These are phyloP conservation scores for Candida ficus DNA, from an alignment of 805 yeast species.

Conservation along the genomic window DNA sequence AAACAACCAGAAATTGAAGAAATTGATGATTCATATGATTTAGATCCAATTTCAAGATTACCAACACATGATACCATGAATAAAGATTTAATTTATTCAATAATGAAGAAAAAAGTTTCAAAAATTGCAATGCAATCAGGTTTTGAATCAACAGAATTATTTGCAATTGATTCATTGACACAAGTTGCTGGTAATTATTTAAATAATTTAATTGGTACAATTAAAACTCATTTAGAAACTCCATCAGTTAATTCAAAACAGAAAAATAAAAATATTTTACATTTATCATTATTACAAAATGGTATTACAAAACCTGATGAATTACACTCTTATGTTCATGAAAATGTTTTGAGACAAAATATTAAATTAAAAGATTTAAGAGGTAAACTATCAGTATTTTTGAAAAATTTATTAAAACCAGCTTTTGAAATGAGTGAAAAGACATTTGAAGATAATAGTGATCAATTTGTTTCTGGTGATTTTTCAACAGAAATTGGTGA, in stretches of 20 bases:
- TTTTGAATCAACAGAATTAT: slow-evolving; percentile 75
- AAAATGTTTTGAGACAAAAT: slow-evolving; percentile 64
- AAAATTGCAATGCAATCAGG: slow-evolving; percentile 89
- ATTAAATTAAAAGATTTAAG: slow-evolving; percentile 66
- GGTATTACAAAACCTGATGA: slow-evolving; percentile 80
- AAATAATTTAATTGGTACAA: slow-evolving; percentile 63
- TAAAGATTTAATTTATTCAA: slow-evolving; percentile 56
- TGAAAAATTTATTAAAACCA: slow-evolving; percentile 82
- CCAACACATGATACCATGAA: slow-evolving; percentile 60
- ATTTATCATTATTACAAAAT: slow-evolving; percentile 70
- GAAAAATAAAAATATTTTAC: slow-evolving; percentile 43
- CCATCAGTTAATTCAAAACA: slow-evolving; percentile 30
- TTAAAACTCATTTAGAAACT: slow-evolving; percentile 69
- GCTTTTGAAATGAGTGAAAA: slow-evolving; percentile 65
- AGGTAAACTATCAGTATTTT: slow-evolving; percentile 57
- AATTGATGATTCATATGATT: slow-evolving; percentile 56
- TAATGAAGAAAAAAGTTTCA: slow-evolving; percentile 64
- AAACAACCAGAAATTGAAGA: slow-evolving; percentile 61
- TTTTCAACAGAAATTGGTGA: slow-evolving; percentile 92
- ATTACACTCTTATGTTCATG: slow-evolving; percentile 67
- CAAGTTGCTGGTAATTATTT: slow-evolving; percentile 81
- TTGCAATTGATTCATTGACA: slow-evolving; percentile 73
- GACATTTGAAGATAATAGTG: slow-evolving; percentile 84
- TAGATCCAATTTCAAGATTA: slow-evolving; percentile 79
- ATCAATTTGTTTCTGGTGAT: slow-evolving; percentile 91